Conservation (phyloP, 805 yeast genomes). For the Wickerhamomyces canadensis region DNA sequence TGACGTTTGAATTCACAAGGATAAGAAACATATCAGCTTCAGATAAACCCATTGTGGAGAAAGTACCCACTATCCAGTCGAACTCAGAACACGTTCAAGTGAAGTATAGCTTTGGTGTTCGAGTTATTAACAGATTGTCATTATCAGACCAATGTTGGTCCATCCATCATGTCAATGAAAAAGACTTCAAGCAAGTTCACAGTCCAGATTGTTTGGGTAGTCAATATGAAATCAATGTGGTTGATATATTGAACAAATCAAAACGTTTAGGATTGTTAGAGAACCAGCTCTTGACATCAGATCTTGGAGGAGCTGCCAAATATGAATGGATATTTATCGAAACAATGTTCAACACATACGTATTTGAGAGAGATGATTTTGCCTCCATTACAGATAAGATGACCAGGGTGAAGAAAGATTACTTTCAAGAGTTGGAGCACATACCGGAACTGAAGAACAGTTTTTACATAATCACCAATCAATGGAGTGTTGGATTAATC, state of each 20-base stretch:
- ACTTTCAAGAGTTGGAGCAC: constrained; percentile 3
- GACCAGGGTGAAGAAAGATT: constrained; percentile 12
- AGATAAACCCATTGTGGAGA: not conserved
- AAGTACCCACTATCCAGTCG: not conserved
- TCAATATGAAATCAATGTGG: constrained; percentile 27
- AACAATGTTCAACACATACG: constrained; percentile 14
- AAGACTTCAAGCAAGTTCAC: constrained; percentile 43
- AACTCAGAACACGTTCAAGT: not conserved
- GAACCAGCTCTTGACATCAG: constrained; percentile 36
- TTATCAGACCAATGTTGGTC: constrained; percentile 54
- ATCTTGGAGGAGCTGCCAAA: constrained; percentile 33
- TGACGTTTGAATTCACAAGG: constrained; percentile 9
- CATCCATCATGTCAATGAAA: constrained; percentile 31
- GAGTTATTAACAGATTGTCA: constrained; percentile 28
- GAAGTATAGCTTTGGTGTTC: constrained; percentile 14
- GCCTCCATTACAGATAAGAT: constrained; percentile 24
- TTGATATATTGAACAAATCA: constrained; percentile 36
- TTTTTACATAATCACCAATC: constrained; percentile 40
- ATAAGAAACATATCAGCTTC: not conserved
- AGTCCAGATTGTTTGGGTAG: constrained; percentile 41
- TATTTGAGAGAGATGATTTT: no score
- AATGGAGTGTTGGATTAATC: constrained; percentile 38
- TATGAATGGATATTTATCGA: constrained; percentile 26
- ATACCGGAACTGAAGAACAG: constrained; percentile 24
- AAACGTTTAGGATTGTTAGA: constrained; percentile 31